Base-by-base conservation (phyloP, 106 monocot genomes). In the Vanilla planifolia region DNA sequence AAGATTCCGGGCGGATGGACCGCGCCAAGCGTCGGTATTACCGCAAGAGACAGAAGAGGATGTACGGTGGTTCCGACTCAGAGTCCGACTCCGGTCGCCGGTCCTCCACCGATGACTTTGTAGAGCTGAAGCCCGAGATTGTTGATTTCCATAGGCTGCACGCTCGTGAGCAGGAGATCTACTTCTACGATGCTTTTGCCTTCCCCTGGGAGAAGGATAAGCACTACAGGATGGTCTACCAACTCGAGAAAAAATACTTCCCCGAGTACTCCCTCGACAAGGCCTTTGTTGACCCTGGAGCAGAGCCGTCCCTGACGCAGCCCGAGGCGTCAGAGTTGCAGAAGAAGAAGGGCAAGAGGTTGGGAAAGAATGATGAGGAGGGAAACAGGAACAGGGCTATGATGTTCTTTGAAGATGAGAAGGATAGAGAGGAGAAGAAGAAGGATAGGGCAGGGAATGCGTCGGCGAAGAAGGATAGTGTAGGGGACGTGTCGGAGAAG, bases 151-250 rank as follows among this genome's bases (percentile, higher is more conserved):
- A 80, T 5, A 67, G 85, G 21, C 82, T 98, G 44, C 96, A 98
- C 65, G 77, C 81, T 7, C 70, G 96, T 15, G 96, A 98, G 75
- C 79, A 98, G 81, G 96, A 91, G 69, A 71, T 98, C 33, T 92
- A 91, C 71, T 98, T 98, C 77, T 64, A 98, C 62, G 96, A 98
- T 70, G 82, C 91, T 13, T 91, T 98, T 62, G 96, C 96, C 24
- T 78, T 82, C 26, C 96, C 96, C 9, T 96, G 96, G 96, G 96
- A 98, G 84, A 98, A 98, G 79, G 81, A 92, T 14, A 91, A 85
- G 72, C 96, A 98, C 63, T 98, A 98, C 56, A 58, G 81, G 44
- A 98, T 98, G 96, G 91, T 98, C 16, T 88, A 98, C 66, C 84
- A 77, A 61, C 74, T 98, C 20, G 96, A 98, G 84, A 98, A 92